Evolutionary conservation across 306 rosid genomes (phyloP).

Genomic region (Oemleria cerasiformis): DNA sequence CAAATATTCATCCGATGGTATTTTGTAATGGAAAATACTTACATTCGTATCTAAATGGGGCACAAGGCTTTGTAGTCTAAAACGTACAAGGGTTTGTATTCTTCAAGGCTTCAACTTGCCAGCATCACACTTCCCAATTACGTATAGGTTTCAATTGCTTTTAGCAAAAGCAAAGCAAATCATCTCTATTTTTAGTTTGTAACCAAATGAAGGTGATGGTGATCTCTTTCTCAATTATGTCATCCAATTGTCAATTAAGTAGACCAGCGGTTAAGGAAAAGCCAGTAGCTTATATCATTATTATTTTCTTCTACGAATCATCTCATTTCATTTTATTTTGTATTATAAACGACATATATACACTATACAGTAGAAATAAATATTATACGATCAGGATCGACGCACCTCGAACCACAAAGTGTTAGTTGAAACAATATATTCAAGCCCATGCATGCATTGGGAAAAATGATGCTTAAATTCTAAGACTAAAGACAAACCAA

Average conservation of each 20-base stretch:
- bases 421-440: not conserved
- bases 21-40: no score
- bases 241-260: not conserved
- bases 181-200: not conserved
- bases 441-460: not conserved
- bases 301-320: no score
- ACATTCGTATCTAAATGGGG: no score
- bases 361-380: no score
- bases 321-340: no score
- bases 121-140: not conserved
- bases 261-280: not conserved
- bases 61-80: not conserved
- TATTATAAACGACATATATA: no score
- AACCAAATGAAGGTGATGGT: not conserved
- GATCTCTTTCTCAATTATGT: not conserved
- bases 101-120: not conserved
- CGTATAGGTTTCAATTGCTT: not conserved
- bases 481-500: not conserved
- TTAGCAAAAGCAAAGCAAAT: not conserved
- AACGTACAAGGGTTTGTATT: not conserved
- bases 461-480: not conserved
- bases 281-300: not conserved
- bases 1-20: no score
- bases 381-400: no score
- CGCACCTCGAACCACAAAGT: no score